Conservation (phyloP, 371 early-diverging fungal species). For the Circinella umbellata region DNA sequence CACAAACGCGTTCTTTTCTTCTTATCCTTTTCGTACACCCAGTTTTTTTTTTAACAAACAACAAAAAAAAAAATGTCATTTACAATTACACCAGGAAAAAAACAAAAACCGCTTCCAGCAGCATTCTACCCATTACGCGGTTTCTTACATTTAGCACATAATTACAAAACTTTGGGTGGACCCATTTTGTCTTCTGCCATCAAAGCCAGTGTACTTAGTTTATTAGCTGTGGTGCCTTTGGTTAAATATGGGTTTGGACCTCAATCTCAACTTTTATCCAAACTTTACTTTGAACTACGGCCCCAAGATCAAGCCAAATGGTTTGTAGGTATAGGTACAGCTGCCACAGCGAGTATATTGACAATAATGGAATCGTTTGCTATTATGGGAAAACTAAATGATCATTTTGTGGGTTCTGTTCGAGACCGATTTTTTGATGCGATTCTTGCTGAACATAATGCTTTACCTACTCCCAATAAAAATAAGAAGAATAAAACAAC, state of each 20-base stretch:
- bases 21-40: not conserved
- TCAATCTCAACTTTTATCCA: constrained; percentile 25
- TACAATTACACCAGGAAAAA: constrained; percentile 14
- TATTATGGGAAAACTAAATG: constrained; percentile 26
- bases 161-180: constrained; percentile 29
- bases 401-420: constrained; percentile 34
- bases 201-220: constrained; percentile 37
- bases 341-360: constrained; percentile 24
- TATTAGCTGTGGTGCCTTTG: constrained; percentile 32
- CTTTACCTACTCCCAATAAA: constrained; percentile 19
- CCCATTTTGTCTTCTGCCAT: constrained; percentile 39
- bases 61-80: constrained; percentile 11
- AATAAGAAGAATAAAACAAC: not conserved
- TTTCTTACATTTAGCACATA: constrained; percentile 36
- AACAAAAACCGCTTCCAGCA: constrained; percentile 12
- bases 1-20: not conserved
- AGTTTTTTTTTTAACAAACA: not conserved
- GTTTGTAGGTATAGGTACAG: constrained; percentile 18
- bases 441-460: constrained; percentile 31
- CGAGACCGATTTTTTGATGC: constrained; percentile 43
- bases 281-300: constrained; percentile 6
- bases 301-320: constrained; percentile 20
- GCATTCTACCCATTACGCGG: constrained; percentile 41
- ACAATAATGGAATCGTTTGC: constrained; percentile 36
- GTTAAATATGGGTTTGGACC: constrained; percentile 32